These are phyloP conservation scores for Trichoderma sp. DNA, from an alignment of 2,329 filamentous ascomycete genomes.

Conservation along the genomic window DNA sequence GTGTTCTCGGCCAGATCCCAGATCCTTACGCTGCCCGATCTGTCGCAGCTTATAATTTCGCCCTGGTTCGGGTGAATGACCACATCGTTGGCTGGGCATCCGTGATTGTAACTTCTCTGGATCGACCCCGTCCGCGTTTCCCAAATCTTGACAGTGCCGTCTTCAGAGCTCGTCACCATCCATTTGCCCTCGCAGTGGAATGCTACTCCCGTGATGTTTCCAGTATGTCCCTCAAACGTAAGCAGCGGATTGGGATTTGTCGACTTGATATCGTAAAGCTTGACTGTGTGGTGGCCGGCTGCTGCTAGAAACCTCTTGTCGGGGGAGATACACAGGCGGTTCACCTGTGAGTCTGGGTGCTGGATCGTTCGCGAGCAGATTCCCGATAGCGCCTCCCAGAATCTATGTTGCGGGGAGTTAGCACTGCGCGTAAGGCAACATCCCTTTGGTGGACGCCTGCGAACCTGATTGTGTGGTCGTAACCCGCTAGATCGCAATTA, in stretches of 20 bases:
- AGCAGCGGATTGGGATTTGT: constrained; percentile 94
- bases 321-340: constrained; percentile 95
- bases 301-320: constrained; percentile 96
- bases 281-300: constrained; percentile 78
- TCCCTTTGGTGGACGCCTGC: constrained; percentile 16
- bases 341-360: constrained; percentile 97
- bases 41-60: constrained; percentile 95
- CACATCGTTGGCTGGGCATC: constrained; percentile 89
- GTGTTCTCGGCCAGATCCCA: constrained; percentile 98
- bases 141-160: constrained; percentile 97
- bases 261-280: constrained; percentile 98
- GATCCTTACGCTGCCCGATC: constrained; percentile 86
- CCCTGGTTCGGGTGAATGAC: constrained; percentile 99
- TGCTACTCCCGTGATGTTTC: constrained; percentile 92
- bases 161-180: constrained; percentile 98
- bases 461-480: constrained; percentile 64
- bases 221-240: constrained; percentile 93
- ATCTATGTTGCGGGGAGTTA: constrained; percentile 53
- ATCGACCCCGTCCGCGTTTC: constrained; percentile 83
- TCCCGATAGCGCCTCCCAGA: constrained; percentile 97
- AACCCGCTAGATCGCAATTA: constrained; percentile 49
- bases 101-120: constrained; percentile 91
- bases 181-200: constrained; percentile 99
- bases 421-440: constrained; percentile 21
- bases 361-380: constrained; percentile 98